Percentiles rank a stretch among this genome's conserved stretches.
Conservation (phyloP, 495 filamentous ascomycete species). For the Haplographium delicatum region DNA sequence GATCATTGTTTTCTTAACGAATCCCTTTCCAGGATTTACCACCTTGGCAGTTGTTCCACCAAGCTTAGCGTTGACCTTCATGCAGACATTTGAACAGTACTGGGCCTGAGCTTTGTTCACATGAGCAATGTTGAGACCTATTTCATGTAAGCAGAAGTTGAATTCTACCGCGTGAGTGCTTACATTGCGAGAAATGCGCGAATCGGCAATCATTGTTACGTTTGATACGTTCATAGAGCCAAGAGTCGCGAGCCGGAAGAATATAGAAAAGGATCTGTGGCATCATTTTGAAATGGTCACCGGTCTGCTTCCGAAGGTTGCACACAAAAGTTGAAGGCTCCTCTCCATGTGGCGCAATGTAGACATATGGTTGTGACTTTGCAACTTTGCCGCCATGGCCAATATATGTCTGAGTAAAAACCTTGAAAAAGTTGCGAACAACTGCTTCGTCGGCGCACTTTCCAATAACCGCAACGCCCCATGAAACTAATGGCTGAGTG, state of each 20-base stretch:
- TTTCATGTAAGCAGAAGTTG: neutral
- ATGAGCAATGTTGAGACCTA: slow-evolving; percentile 52
- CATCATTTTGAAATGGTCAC: slow-evolving; percentile 16
- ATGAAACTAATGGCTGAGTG: slow-evolving; percentile 51
- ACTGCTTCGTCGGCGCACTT: slow-evolving; percentile 31
- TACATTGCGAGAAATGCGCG: slow-evolving; percentile 66
- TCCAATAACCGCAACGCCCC: slow-evolving; percentile 52
- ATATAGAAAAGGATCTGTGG: slow-evolving; percentile 71
- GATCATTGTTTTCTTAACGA: slow-evolving; percentile 20
- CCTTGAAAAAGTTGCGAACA: slow-evolving; percentile 49
- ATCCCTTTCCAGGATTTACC: slow-evolving; percentile 1
- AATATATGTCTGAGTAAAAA: slow-evolving; percentile 57
- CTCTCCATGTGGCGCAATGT: slow-evolving; percentile 29
- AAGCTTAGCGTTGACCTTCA: slow-evolving; percentile 97
- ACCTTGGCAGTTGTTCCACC: slow-evolving; percentile 61
- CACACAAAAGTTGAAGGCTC: slow-evolving; percentile 47
- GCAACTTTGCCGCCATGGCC: slow-evolving; percentile 65
- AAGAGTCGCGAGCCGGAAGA: slow-evolving; percentile 57
- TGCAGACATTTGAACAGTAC: slow-evolving; percentile 80
- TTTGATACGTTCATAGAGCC: slow-evolving; percentile 75
- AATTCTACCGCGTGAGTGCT: no score
- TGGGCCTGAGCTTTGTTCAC: slow-evolving; percentile 59
- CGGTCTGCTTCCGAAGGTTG: slow-evolving; percentile 1
- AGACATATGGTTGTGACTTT: slow-evolving; percentile 28
- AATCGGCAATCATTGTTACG: slow-evolving; percentile 75